Evolutionary conservation across 2,329 filamentous ascomycete genomes (phyloP).

Genomic region (Diplocarpon mali): DNA sequence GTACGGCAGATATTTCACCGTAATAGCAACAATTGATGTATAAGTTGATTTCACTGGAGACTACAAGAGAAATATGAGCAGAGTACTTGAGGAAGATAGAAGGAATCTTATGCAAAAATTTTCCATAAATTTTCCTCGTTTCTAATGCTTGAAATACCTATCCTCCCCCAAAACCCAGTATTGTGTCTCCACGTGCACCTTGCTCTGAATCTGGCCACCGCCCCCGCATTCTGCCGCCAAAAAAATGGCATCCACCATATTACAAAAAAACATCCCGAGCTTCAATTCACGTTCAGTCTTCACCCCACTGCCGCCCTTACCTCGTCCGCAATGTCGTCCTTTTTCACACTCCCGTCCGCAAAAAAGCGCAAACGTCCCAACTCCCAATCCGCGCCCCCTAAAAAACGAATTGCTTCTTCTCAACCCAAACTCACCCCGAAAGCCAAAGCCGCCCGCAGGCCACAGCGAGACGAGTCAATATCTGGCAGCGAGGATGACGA

Average conservation of each 20-base stretch:
- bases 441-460: slow-evolving; percentile 33
- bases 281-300: neutral
- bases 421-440: slow-evolving; percentile 12
- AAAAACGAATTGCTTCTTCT: slow-evolving; percentile 43
- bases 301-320: neutral
- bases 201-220: too few species aligned
- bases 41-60: too few species aligned
- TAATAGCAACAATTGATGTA: too few species aligned
- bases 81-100: too few species aligned
- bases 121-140: too few species aligned
- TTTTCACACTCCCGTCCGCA: slow-evolving; percentile 81
- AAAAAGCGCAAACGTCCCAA: slow-evolving; percentile 75
- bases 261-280: neutral
- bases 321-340: slow-evolving; percentile 64
- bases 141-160: too few species aligned
- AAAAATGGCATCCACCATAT: neutral
- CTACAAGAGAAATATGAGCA: too few species aligned
- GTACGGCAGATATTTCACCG: too few species aligned
- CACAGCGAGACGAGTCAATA: slow-evolving; percentile 51
- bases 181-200: too few species aligned
- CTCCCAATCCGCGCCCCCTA: slow-evolving; percentile 39
- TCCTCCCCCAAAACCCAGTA: too few species aligned
- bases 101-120: too few species aligned
- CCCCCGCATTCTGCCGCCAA: too few species aligned
- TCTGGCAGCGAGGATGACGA: slow-evolving; percentile 72